phyloP scores from a whole-genome alignment of 176 grass and related monocot genomes.

The Avena eriantha region DNA sequence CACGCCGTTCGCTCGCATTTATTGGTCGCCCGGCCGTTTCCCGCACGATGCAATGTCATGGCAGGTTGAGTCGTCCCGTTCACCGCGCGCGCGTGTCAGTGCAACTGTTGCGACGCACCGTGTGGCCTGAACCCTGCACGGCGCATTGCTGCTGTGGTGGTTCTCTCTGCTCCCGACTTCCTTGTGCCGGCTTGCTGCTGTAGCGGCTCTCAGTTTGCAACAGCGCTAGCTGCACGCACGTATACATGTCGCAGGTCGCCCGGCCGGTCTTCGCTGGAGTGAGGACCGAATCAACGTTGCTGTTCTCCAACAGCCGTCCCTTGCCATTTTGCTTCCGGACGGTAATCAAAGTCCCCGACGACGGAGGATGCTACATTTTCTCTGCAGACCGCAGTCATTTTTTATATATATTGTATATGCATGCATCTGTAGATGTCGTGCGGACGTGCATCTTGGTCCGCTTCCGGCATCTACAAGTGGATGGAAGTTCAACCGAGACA shows the following conservation, averaged over 20 bases:
- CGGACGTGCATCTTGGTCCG: not conserved
- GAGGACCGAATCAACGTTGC: not conserved
- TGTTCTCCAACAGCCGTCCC: not conserved
- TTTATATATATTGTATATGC: not conserved
- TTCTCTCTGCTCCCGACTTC: not conserved
- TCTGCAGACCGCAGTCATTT: not conserved
- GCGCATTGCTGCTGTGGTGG: not conserved
- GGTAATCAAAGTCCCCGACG: not conserved
- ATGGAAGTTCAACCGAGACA: not conserved
- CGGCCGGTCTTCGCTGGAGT: not conserved
- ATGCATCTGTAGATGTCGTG: not conserved
- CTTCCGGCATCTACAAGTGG: not conserved
- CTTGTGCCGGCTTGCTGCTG: not conserved
- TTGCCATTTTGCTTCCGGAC: not conserved
- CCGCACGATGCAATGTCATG: not conserved
- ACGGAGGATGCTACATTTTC: not conserved
- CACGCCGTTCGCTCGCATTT: not conserved
- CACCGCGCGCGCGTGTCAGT: not conserved
- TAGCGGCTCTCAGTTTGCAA: not conserved
- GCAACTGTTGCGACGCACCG: not conserved
- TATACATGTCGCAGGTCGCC: not conserved
- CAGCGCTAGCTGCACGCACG: not conserved
- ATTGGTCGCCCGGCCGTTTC: not conserved
- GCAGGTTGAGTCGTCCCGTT: not conserved
- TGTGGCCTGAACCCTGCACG: not conserved